These are phyloP conservation scores for Aspergillus flavus DNA, from an alignment of 2,329 filamentous ascomycete species.

Conservation along the genomic window DNA sequence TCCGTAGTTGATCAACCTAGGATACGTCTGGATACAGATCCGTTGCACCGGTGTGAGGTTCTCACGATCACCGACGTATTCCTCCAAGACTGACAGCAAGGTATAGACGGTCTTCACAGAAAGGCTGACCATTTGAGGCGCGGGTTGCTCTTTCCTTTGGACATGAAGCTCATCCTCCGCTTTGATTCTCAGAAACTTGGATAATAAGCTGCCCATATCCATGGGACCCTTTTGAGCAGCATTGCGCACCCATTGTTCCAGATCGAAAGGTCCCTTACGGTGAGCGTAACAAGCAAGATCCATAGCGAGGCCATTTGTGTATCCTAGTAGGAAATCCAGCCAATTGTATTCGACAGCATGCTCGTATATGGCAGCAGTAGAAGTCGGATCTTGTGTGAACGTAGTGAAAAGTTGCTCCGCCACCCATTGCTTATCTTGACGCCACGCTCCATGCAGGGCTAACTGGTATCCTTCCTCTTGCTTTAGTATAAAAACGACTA, in stretches of 20 bases:
- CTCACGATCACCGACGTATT: constrained; percentile 61
- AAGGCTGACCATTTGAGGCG: constrained; percentile 71
- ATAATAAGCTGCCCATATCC: constrained; percentile 70
- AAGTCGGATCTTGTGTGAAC: constrained; percentile 70
- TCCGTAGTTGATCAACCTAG: constrained; percentile 92
- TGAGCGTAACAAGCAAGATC: constrained; percentile 87
- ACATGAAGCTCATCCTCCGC: constrained; percentile 76
- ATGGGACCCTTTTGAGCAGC: constrained; percentile 65
- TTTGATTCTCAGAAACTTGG: constrained; percentile 83
- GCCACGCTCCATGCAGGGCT: constrained; percentile 88
- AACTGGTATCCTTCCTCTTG: constrained; percentile 79
- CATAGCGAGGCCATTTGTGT: constrained; percentile 80
- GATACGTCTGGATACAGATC: constrained; percentile 88
- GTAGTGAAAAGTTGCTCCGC: constrained; percentile 75
- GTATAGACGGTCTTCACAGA: constrained; percentile 83
- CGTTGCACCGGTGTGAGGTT: constrained; percentile 82
- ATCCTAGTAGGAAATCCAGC: constrained; percentile 77
- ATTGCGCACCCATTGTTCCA: constrained; percentile 77
- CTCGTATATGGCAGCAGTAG: constrained; percentile 71
- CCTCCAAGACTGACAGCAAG: constrained; percentile 76
- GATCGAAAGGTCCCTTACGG: constrained; percentile 75
- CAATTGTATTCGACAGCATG: constrained; percentile 81
- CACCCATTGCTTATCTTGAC: constrained; percentile 86
- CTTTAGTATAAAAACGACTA: constrained; percentile 81
- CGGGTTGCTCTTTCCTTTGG: constrained; percentile 69